These are phyloP conservation scores for Ustilago curta DNA, from an alignment of 1,284 basidiomycete genomes.

Conservation along the genomic window DNA sequence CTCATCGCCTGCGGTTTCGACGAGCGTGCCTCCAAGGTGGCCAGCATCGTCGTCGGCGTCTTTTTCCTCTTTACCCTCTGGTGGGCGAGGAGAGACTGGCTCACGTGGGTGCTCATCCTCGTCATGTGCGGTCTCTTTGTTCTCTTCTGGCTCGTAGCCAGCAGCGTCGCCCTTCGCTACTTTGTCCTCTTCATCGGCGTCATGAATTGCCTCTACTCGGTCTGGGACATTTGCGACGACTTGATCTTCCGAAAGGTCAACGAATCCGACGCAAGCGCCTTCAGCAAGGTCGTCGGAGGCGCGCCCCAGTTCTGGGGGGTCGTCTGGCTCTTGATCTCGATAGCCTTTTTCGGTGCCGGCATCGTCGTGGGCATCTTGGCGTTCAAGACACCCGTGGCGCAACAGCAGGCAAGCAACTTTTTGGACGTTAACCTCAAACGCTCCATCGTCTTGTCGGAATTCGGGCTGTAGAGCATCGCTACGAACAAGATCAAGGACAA, in stretches of 20 bases:
- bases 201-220: conserved; percentile 66
- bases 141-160: conserved; percentile 52
- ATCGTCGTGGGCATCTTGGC: conserved; percentile 73
- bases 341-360: conserved; percentile 83
- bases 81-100: conserved; percentile 82
- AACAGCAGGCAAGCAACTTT: conserved; percentile 59
- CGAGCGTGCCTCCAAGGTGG: conserved; percentile 90
- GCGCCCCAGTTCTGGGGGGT: conserved; percentile 73
- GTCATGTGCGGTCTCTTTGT: conserved; percentile 63
- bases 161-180: conserved; percentile 69
- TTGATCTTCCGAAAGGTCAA: conserved; percentile 80
- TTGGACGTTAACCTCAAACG: conserved; percentile 52
- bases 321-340: conserved; percentile 86
- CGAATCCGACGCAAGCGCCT: conserved; percentile 88
- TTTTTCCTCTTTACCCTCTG: conserved; percentile 93
- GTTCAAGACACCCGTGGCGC: conserved; percentile 59
- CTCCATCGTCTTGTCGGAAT: conserved; percentile 5
- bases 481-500: conserved; percentile 5
- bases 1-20: conserved; percentile 91
- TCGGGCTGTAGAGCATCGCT: conserved; percentile 3
- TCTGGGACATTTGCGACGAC: conserved; percentile 76
- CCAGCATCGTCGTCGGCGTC: conserved; percentile 81
- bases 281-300: conserved; percentile 84
- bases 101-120: conserved; percentile 71
- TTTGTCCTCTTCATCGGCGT: conserved; percentile 85